Evolutionary conservation across 2,329 filamentous ascomycete species (phyloP).

Genomic region (Aureobasidium subglaciale): DNA sequence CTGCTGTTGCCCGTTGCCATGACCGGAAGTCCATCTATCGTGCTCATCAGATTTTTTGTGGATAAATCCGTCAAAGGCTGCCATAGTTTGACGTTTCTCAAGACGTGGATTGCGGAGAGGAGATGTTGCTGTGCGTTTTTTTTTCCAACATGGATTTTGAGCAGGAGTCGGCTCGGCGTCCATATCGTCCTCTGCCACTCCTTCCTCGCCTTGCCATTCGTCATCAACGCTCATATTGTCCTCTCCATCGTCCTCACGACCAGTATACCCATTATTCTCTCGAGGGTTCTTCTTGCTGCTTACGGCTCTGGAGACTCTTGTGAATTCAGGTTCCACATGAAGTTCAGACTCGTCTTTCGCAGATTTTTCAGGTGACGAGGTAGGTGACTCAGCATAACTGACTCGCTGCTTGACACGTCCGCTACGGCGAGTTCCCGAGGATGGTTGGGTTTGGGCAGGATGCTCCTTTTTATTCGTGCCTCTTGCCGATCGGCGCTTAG

Average conservation of each 20-base stretch:
- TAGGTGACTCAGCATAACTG: constrained; percentile 8
- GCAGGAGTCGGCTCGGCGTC: not conserved
- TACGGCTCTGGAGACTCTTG: not conserved
- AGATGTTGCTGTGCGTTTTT: not conserved
- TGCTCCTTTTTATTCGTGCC: not conserved
- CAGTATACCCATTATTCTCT: constrained; percentile 17
- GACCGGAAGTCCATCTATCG: too few relatives aligned
- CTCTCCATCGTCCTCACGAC: constrained; percentile 14
- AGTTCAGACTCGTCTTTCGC: not conserved
- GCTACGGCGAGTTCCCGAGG: constrained; percentile 6
- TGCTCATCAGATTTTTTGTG: not conserved
- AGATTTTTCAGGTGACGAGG: not conserved
- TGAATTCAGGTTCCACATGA: not conserved
- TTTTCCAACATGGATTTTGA: constrained; percentile 25
- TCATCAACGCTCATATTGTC: constrained; percentile 11
- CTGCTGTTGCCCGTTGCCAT: not conserved
- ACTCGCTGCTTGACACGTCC: constrained; percentile 6
- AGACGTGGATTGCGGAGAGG: not conserved
- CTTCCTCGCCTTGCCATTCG: constrained; percentile 14
- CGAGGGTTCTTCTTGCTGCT: constrained; percentile 9
- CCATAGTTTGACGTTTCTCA: not conserved
- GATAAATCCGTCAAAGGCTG: too few relatives aligned
- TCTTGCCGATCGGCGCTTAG: not conserved
- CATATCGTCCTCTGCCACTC: constrained; percentile 6
- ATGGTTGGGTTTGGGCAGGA: not conserved